Percentiles rank a stretch among this genome's conserved stretches.
Conservation (phyloP, 805 yeast species). For the Teunomyces atbi region DNA sequence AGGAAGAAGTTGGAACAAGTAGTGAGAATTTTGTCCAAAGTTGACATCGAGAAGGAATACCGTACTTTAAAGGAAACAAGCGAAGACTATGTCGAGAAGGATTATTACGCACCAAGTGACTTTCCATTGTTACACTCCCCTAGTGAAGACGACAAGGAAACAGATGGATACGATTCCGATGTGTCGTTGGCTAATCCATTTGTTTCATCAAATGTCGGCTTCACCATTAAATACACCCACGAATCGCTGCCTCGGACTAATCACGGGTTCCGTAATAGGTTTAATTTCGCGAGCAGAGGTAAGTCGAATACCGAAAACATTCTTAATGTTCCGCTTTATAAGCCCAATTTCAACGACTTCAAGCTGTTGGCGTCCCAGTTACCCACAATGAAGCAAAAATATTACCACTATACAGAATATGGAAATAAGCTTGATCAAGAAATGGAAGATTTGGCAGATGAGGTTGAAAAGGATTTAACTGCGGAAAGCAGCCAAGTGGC, state of each 20-base stretch:
- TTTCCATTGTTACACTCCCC: constrained; percentile 31
- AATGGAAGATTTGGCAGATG: constrained; percentile 10
- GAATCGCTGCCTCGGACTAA: background rate
- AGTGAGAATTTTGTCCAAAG: constrained; percentile 22
- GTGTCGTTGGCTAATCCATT: constrained; percentile 54
- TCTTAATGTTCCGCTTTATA: constrained; percentile 48
- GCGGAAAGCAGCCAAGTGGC: constrained; percentile 2
- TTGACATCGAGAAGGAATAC: constrained; percentile 22
- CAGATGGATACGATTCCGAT: constrained; percentile 44
- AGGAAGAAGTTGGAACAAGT: constrained; percentile 52
- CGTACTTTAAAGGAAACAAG: constrained; percentile 15
- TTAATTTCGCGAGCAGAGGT: constrained; percentile 2
- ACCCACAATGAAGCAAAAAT: constrained; percentile 26
- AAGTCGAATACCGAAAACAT: constrained; percentile 13
- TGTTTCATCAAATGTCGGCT: constrained; percentile 48
- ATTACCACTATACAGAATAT: constrained; percentile 31
- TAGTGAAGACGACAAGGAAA: constrained; percentile 17
- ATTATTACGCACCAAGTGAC: constrained; percentile 25
- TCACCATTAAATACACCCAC: constrained; percentile 35
- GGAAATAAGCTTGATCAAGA: constrained; percentile 13
- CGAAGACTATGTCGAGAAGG: constrained; percentile 12
- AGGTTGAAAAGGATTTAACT: constrained; percentile 10
- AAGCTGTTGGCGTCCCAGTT: constrained; percentile 24
- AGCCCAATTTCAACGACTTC: constrained; percentile 39
- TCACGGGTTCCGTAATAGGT: constrained; percentile 2